phyloP scores from a whole-genome alignment of 352 stramenopile genomes.

The Peronospora destructor region DNA sequence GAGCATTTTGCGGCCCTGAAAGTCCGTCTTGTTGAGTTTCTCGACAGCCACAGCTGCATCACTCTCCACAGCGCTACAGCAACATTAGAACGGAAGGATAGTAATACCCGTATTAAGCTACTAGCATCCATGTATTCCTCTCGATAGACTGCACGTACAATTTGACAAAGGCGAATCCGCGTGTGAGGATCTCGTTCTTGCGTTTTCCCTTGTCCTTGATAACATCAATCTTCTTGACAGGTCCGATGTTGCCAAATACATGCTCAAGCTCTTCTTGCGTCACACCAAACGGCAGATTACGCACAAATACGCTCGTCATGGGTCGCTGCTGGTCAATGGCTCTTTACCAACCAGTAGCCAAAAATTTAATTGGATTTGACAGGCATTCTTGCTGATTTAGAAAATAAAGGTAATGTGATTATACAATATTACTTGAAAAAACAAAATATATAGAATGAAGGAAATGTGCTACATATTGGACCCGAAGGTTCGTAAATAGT shows the following conservation, averaged over 20 bases:
- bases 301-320: constrained; percentile 74
- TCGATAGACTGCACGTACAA: constrained; percentile 46
- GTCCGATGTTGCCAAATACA: constrained; percentile 73
- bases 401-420: neutral
- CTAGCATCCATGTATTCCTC: neutral
- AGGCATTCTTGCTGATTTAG: neutral
- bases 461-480: constrained; percentile 5
- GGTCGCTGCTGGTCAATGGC: constrained; percentile 16
- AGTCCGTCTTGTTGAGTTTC: constrained; percentile 68
- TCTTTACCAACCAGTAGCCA: constrained; percentile 19
- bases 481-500: constrained; percentile 26
- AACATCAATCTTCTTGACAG: constrained; percentile 81
- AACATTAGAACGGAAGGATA: constrained; percentile 1
- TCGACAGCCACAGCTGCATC: constrained; percentile 66
- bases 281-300: constrained; percentile 81
- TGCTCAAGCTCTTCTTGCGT: constrained; percentile 82
- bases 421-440: neutral
- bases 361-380: constrained; percentile 6
- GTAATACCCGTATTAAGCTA: neutral
- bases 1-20: constrained; percentile 72
- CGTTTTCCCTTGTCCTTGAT: constrained; percentile 86
- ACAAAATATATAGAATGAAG: no score
- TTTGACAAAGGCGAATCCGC: constrained; percentile 81
- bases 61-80: constrained; percentile 54
- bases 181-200: constrained; percentile 74